These are phyloP conservation scores for Papiliotrema laurentii DNA, from an alignment of 1,284 basidiomycete genomes.

Conservation along the genomic window DNA sequence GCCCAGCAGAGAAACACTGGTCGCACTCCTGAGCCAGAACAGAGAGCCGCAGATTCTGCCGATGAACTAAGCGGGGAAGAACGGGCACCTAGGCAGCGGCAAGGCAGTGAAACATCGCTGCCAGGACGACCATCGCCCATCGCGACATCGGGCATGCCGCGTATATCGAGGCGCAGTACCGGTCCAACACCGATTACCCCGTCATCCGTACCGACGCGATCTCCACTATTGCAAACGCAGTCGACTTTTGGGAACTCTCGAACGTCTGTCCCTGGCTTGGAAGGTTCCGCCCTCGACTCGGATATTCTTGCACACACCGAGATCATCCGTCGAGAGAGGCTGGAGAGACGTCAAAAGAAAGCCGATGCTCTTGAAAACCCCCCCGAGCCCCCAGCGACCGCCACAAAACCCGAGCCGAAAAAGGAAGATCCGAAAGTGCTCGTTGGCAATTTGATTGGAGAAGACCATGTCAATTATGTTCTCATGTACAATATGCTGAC, in stretches of 20 bases:
- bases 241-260: conserved; percentile 18
- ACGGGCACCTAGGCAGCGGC: neutral
- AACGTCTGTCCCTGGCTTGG: conserved; percentile 34
- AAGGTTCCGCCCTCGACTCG: conserved; percentile 49
- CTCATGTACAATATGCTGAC: conserved; percentile 99
- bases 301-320: conserved; percentile 81
- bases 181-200: conserved; percentile 19
- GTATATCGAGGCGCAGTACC: conserved; percentile 31
- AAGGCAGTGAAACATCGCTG: neutral
- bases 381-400: conserved; percentile 48
- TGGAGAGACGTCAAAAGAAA: conserved; percentile 59
- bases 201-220: conserved; percentile 15
- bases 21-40: neutral
- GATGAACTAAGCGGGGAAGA: neutral
- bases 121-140: neutral
- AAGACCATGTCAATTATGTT: conserved; percentile 97
- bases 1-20: conserved; percentile 2
- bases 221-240: conserved; percentile 32
- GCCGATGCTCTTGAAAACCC: no score
- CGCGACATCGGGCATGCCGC: conserved; percentile 4
- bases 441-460: conserved; percentile 92
- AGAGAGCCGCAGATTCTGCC: neutral
- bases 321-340: conserved; percentile 69
- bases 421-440: conserved; percentile 54
- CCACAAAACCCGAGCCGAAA: conserved; percentile 11